Conservation (phyloP, 768 basidiomycete genomes). For the Boletus sp. region DNA sequence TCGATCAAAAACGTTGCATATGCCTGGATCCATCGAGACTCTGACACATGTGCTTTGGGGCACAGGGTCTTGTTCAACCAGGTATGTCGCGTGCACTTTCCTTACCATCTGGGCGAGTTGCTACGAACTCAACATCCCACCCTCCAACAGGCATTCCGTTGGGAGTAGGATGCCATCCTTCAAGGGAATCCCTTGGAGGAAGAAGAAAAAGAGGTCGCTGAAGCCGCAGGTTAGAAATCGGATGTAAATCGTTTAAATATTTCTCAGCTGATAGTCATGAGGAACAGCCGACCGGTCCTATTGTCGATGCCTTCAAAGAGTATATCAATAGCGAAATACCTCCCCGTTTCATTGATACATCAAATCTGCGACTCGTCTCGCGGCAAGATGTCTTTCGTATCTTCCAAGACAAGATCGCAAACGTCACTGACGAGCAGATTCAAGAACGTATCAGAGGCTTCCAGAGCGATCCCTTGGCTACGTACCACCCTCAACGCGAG, state of each 20-base stretch:
- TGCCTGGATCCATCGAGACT: neutral
- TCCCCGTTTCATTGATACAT: slow-evolving; percentile 4
- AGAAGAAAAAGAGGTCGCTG: neutral
- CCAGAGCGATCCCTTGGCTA: neutral
- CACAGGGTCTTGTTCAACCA: neutral
- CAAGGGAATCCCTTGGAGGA: neutral
- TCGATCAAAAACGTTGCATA: neutral
- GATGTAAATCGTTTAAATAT: neutral
- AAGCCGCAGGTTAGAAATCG: neutral
- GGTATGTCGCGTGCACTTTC: neutral
- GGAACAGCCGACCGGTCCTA: neutral
- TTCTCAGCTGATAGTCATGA: neutral
- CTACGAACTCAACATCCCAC: too few species aligned
- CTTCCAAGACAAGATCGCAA: slow-evolving; percentile 4
- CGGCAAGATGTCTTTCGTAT: slow-evolving; percentile 2
- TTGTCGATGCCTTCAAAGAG: slow-evolving; percentile 2
- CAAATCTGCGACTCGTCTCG: slow-evolving; percentile 3
- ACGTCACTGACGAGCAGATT: slow-evolving; percentile 4
- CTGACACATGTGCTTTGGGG: neutral
- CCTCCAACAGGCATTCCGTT: neutral
- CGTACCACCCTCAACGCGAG: slow-evolving; percentile 2
- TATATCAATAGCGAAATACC: slow-evolving; percentile 16
- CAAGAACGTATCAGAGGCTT: neutral
- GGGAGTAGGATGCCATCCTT: neutral
- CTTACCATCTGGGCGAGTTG: too few species aligned